Percentiles rank a stretch among this genome's conserved stretches.
Evolutionary conservation across 2,329 filamentous ascomycete genomes (phyloP).

Genomic region (Pseudogymnoascus sp.): DNA sequence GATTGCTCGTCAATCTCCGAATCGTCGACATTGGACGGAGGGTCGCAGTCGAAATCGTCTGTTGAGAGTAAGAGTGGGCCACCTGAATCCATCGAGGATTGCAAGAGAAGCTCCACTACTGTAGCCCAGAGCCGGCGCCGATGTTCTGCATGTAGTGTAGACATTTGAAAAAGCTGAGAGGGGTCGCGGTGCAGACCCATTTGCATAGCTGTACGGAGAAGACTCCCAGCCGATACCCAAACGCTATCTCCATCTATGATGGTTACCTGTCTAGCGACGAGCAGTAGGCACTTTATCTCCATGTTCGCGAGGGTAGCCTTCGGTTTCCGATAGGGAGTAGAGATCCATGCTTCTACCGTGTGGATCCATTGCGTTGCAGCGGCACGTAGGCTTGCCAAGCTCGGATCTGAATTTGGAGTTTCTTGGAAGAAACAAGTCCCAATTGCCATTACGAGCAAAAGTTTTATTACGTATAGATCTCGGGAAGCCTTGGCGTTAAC

Average conservation of each 20-base stretch:
- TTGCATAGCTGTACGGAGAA: conserved; percentile 43
- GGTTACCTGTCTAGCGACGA: conserved; percentile 40
- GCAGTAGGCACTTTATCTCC: conserved; percentile 43
- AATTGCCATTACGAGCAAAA: conserved; percentile 9
- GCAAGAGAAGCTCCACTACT: conserved; percentile 43
- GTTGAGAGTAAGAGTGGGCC: conserved; percentile 38
- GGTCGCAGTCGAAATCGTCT: conserved; percentile 39
- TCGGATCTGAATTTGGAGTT: background rate
- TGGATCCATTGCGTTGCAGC: conserved; percentile 42
- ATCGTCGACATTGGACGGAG: conserved; percentile 42
- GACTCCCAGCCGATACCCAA: conserved; percentile 39
- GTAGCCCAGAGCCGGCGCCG: conserved; percentile 48
- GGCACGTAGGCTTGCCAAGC: conserved; percentile 27
- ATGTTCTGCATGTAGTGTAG: conserved; percentile 41
- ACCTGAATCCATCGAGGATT: conserved; percentile 42
- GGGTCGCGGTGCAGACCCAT: conserved; percentile 53
- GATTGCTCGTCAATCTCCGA: conserved; percentile 35
- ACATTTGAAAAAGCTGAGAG: conserved; percentile 37
- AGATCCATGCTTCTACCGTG: conserved; percentile 44
- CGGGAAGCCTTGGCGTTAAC: conserved; percentile 12
- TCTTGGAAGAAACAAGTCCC: conserved; percentile 7
- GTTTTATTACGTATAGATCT: conserved; percentile 1
- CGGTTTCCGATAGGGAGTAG: conserved; percentile 37
- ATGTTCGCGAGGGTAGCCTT: conserved; percentile 39
- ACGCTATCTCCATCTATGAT: conserved; percentile 40